phyloP scores from a whole-genome alignment of 2,329 filamentous ascomycete genomes.

The Boeremia exigua region DNA sequence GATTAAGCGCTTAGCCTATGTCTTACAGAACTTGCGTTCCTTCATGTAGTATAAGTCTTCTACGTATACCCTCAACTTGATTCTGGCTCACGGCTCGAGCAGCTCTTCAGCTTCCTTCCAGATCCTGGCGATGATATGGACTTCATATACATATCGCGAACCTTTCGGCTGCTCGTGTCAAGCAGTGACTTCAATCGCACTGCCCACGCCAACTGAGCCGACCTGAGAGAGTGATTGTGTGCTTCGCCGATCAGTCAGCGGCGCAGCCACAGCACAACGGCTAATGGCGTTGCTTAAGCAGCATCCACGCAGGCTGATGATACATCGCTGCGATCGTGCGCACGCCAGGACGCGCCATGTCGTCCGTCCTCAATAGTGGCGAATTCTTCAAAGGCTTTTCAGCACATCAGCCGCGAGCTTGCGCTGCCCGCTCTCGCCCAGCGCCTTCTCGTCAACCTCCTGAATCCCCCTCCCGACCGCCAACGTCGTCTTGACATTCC shows the following conservation, averaged over 20 bases:
- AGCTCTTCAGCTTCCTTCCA: not conserved
- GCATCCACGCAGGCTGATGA: no score
- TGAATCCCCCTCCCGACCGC: constrained; percentile 79
- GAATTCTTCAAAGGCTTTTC: constrained; percentile 50
- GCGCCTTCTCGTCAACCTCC: constrained; percentile 73
- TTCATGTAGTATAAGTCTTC: no score
- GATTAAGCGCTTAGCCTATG: no score
- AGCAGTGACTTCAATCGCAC: not conserved
- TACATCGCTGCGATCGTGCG: not conserved
- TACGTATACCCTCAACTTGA: no score
- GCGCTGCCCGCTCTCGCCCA: constrained; percentile 71
- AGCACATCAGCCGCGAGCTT: constrained; percentile 71
- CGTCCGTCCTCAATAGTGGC: not conserved
- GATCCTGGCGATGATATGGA: not conserved
- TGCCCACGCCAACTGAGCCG: not conserved
- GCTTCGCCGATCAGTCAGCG: not conserved
- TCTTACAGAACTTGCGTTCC: no score
- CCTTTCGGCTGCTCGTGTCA: not conserved
- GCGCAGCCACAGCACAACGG: not conserved
- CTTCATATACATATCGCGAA: not conserved
- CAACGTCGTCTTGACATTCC: constrained; percentile 73
- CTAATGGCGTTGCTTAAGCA: no score
- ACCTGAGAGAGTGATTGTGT: not conserved
- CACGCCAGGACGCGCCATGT: not conserved
- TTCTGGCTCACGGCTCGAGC: not conserved